phyloP scores from a whole-genome alignment of 805 yeast genomes.

The Maudiozyma bulderi region DNA sequence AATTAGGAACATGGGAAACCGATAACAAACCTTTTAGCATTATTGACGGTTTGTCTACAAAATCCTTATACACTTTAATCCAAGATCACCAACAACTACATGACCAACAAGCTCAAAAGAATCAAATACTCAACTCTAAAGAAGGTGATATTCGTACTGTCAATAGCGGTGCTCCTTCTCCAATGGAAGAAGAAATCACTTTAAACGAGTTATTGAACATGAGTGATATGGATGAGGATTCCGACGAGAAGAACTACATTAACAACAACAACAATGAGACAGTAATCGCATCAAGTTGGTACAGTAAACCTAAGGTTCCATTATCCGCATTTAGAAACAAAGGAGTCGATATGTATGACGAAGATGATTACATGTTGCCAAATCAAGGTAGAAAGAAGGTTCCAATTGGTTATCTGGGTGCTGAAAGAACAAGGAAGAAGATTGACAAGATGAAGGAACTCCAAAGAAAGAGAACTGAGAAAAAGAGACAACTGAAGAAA shows the following conservation, averaged over 20 bases:
- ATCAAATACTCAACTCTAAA: slow-evolving; percentile 12
- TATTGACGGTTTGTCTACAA: slow-evolving; percentile 87
- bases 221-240: slow-evolving; percentile 74
- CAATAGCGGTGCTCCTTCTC: background rate
- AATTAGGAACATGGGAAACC: slow-evolving; percentile 86
- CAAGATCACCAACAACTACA: slow-evolving; percentile 25
- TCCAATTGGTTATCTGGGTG: slow-evolving; percentile 31
- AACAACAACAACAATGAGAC: slow-evolving; percentile 27
- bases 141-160: background rate
- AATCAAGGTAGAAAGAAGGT: slow-evolving; percentile 22
- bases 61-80: slow-evolving; percentile 55
- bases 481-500: slow-evolving; percentile 26
- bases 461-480: slow-evolving; percentile 27
- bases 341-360: slow-evolving; percentile 35
- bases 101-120: slow-evolving; percentile 16
- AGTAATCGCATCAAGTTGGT: slow-evolving; percentile 30
- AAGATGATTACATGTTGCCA: slow-evolving; percentile 25
- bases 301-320: slow-evolving; percentile 50
- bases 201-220: slow-evolving; percentile 81
- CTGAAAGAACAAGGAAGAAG: slow-evolving; percentile 28
- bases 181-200: slow-evolving; percentile 31
- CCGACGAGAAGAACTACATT: slow-evolving; percentile 35
- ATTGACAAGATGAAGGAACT: slow-evolving; percentile 29
- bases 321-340: slow-evolving; percentile 86
- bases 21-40: slow-evolving; percentile 82